Evolutionary conservation across 805 yeast species (phyloP), one percentile per base, ranked within the genome.

Genomic region (Schwanniomyces vanrijiae): DNA sequence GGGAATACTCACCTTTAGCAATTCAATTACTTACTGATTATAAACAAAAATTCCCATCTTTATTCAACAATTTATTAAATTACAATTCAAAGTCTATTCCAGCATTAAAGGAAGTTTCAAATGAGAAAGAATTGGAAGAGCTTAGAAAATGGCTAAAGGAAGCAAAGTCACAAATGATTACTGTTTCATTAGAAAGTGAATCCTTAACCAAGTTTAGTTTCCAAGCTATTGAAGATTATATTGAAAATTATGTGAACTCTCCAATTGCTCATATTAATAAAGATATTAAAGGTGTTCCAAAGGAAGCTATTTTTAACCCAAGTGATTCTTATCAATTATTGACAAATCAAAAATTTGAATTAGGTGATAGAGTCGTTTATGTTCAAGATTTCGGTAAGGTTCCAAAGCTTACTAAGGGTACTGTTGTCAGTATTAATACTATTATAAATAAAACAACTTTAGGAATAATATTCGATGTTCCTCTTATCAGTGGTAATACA

Each of bases 281-380:
- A 53, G 84, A 83, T 33, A 76, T 90, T 54, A 84, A 82, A 53
- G 88, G 90, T 45, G 94, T 91, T 53, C 97, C 97, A 43, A 79
- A 85, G 47, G 82, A 80, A 35, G 96, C 97, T 0, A 77, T 94
- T 24, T 71, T 94, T 49, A 82, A 86, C 55, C 92, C 97, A 6
- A 67, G 79, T 25, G 81, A 77, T 34, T 88, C 96, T 0, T 80
- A 80, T 60, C 84, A 86, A 58, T 74, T 83, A 53, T 75, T 94
- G 54, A 80, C 86, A 46, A 76, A 77, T 35, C 99, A 94, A 70
- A 69, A 75, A 40, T 94, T 94, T 62, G 77, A 79, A 24, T 74
- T 94, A 19, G 99, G 99, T 57, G 97, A 94, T 60, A 80, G 99
- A 50, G 89, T 94, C 25, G 78, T 88, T 20, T 90, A 88, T 55